Base-by-base conservation (phyloP, 1,139 yeast genomes). In the Geotrichum phurueaensis region DNA sequence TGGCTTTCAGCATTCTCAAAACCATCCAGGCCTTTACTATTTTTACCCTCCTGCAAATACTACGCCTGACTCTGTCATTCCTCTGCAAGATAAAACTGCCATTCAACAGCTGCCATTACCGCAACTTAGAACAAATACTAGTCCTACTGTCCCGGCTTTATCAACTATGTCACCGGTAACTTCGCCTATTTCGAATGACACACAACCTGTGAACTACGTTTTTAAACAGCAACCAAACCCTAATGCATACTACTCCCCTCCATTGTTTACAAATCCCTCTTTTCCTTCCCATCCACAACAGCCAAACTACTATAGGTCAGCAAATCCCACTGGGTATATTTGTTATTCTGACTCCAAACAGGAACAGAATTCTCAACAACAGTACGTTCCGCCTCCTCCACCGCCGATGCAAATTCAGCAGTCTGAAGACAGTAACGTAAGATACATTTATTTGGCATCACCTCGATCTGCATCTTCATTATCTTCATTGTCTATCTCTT, bases 161-260 rank as follows among this genome's bases (percentile, higher is more conserved):
- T 29, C 51, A n/a, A 45, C 27, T 45, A 3, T 51, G 6, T 54
- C 56, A 22, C 56, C 56, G 10, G 51, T 47, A 13, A 39, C 56
- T 1, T 54, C 56, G 3, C 56, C 56, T 10, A 45, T 47, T 27
- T 20, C 51, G 13, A 29, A 31, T 7, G 29, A 53, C 23, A 15
- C 54, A 6, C 27, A 7, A 18, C 18, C 45, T 13, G 31, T 29
- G 3, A 53, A 53, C 31, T 53, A 53, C 20, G 45, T 48, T 20
- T 29, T 39, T 9, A 51, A 51, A 47, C 51, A 22, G 22, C 51
- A 43, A 18, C 20, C 43, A 9, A 45, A 9, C 22, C 33, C 18
- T 13, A 13, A 23, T 27, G 56, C 43, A 27, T 15, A 31, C 13
- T n/a, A 20, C n/a, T 36, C 56, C n/a, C 51, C 25, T 18, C 25